These are phyloP conservation scores for Cyclospora cayetanensis DNA, from an alignment of 169 alveolate species.

Conservation along the genomic window DNA sequence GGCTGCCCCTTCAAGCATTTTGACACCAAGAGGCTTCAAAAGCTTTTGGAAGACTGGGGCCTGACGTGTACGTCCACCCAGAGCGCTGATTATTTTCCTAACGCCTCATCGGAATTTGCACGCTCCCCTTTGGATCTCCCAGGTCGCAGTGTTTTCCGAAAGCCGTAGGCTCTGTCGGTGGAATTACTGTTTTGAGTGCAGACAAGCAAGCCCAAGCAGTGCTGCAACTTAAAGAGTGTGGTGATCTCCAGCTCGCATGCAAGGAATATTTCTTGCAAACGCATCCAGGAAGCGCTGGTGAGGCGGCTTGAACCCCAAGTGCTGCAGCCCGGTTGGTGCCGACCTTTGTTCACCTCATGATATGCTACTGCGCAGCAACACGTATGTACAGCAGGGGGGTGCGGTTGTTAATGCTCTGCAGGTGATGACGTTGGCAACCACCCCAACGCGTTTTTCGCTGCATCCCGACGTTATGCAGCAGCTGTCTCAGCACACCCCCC, in stretches of 20 bases:
- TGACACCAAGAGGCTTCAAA: slow-evolving; percentile 73
- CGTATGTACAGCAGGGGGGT: background rate
- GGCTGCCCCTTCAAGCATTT: slow-evolving; percentile 95
- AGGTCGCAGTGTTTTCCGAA: no score
- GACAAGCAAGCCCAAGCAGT: background rate
- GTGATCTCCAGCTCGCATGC: slow-evolving; percentile 90
- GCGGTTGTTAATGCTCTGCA: slow-evolving; percentile 2
- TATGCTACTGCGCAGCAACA: background rate
- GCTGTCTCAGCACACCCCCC: background rate
- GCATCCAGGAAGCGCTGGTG: slow-evolving; percentile 84
- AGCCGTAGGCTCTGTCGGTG: no score
- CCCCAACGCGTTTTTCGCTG: slow-evolving; percentile 87
- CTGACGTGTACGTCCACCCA: slow-evolving; percentile 14
- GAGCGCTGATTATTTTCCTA: background rate
- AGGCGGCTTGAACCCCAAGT: background rate
- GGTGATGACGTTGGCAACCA: slow-evolving; percentile 93
- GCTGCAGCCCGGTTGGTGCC: background rate
- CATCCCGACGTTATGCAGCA: slow-evolving; percentile 37
- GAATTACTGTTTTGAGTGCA: no score
- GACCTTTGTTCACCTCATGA: background rate
- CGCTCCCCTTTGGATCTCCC: background rate
- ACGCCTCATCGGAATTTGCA: background rate
- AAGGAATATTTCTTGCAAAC: slow-evolving; percentile 86
- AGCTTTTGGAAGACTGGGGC: slow-evolving; percentile 64
- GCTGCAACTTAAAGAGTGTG: slow-evolving; percentile 71